A percentile compares a stretch with the other conserved stretches of the same genome.
These are phyloP conservation scores for Microdochium bolleyi DNA, from an alignment of 2,329 filamentous ascomycete genomes.

Conservation along the genomic window DNA sequence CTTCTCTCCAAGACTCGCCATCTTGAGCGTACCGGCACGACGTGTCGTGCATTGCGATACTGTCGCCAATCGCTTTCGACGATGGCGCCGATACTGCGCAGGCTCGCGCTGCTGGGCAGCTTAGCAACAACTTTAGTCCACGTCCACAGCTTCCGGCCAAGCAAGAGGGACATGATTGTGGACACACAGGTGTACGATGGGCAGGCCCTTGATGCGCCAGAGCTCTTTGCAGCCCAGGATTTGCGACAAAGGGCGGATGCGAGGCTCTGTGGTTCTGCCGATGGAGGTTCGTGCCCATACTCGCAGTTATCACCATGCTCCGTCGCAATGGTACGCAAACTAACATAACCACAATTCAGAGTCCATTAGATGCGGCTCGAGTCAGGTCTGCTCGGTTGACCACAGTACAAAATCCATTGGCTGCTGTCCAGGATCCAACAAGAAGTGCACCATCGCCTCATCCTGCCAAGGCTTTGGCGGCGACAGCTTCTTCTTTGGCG, in stretches of 20 bases:
- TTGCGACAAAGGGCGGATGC: background rate
- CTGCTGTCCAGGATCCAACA: background rate
- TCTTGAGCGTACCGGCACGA: background rate
- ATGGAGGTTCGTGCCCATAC: background rate
- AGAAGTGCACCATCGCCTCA: background rate
- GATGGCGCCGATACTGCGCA: background rate
- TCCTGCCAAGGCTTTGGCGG: background rate
- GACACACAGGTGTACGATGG: background rate
- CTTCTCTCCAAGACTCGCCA: background rate
- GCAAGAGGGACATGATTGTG: background rate
- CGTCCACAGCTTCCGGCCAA: background rate
- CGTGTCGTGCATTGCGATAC: background rate
- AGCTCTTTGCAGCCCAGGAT: background rate
- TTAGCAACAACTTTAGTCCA: background rate
- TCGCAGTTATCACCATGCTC: background rate
- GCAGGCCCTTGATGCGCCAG: background rate
- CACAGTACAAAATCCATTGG: background rate
- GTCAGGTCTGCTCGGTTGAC: background rate
- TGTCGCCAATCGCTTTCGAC: background rate
- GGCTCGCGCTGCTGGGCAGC: background rate
- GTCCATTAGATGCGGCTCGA: background rate
- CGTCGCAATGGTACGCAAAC: background rate
- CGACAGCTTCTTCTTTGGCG: background rate
- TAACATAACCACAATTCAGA: background rate
- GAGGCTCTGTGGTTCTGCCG: background rate